phyloP scores from a whole-genome alignment of 306 rosid genomes.

The Psophocarpus tetragonolobus region DNA sequence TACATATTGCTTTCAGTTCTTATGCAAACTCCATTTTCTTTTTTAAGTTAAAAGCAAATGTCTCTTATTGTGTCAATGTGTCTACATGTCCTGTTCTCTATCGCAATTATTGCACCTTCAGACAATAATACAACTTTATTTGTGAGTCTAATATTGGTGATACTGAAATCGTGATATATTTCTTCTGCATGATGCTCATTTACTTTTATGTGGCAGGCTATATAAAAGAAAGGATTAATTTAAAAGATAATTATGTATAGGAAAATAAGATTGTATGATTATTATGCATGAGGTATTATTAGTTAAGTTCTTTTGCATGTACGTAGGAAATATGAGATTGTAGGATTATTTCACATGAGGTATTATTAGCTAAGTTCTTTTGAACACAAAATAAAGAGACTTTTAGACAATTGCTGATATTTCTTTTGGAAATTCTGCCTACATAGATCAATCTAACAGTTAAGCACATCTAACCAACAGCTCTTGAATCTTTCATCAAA shows the following conservation, averaged over 20 bases:
- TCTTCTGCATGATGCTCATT: neutral
- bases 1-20: neutral
- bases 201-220: neutral
- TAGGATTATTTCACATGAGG: neutral
- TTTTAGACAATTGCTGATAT: neutral
- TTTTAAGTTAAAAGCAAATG: neutral
- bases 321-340: neutral
- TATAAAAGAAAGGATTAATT: constrained; percentile 5
- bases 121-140: neutral
- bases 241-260: neutral
- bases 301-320: neutral
- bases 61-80: neutral
- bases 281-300: neutral
- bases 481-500: neutral
- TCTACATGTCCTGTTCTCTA: neutral
- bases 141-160: neutral
- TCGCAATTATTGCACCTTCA: constrained; percentile 9
- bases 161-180: constrained; percentile 2
- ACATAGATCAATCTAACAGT: neutral
- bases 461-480: constrained; percentile 10
- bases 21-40: neutral
- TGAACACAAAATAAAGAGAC: neutral
- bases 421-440: neutral
- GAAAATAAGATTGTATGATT: neutral
- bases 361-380: neutral